Percentiles rank a stretch among this genome's conserved stretches.
Evolutionary conservation across 2,329 filamentous ascomycete genomes (phyloP).

Genomic region (Arachnomyces sp.): DNA sequence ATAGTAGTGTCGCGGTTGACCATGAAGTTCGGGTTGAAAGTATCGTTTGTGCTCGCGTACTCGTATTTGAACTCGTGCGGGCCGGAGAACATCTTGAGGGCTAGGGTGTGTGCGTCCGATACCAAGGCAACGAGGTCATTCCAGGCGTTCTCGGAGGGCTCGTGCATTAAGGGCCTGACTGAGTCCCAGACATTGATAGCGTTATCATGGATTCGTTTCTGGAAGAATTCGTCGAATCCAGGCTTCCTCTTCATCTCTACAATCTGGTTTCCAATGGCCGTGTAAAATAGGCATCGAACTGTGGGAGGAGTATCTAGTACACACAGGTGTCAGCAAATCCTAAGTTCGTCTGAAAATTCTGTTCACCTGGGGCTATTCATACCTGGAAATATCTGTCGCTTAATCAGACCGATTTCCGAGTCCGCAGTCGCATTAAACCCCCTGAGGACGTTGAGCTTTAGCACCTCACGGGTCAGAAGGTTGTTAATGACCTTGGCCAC

Average conservation of each 20-base stretch:
- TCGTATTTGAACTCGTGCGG: constrained; percentile 21
- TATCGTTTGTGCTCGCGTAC: constrained; percentile 17
- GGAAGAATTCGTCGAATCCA: constrained; percentile 19
- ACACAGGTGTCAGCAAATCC: background rate
- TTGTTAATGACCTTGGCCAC: constrained; percentile 24
- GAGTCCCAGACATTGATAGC: constrained; percentile 15
- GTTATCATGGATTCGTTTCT: constrained; percentile 14
- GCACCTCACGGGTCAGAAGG: constrained; percentile 17
- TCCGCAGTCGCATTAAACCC: constrained; percentile 19
- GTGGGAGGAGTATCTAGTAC: constrained; percentile 13
- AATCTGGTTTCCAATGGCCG: constrained; percentile 16
- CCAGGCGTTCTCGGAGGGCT: constrained; percentile 11
- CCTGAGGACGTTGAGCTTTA: constrained; percentile 18
- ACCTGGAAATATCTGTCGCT: constrained; percentile 16
- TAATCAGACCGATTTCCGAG: constrained; percentile 15
- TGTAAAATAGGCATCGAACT: constrained; percentile 16
- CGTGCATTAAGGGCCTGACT: constrained; percentile 17
- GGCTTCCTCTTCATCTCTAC: constrained; percentile 13
- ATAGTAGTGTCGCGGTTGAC: constrained; percentile 13
- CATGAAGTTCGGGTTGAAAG: constrained; percentile 21
- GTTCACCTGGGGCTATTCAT: constrained; percentile 1
- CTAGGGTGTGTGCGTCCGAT: constrained; percentile 20
- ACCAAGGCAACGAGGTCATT: constrained; percentile 18
- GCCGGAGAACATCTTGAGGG: constrained; percentile 19
- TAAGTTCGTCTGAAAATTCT: too few relatives aligned